Evolutionary conservation across 306 rosid species (phyloP), one percentile per base, ranked within the genome.

Genomic region (Cyamopsis tetragonoloba): DNA sequence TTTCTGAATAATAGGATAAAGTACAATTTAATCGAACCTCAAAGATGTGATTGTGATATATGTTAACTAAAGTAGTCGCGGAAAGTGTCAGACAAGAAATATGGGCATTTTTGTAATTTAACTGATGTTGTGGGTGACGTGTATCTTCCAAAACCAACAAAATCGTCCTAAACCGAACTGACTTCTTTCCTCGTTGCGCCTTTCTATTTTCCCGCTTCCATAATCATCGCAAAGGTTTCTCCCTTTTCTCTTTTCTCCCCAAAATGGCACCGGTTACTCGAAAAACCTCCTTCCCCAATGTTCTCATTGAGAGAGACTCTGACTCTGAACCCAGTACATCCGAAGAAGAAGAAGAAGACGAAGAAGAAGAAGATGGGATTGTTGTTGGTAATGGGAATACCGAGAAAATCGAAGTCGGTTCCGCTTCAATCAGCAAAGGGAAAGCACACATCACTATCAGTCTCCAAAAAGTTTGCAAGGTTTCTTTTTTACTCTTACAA

Each of bases 381-480:
- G 11, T 31, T 30, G 61, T 39, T 38, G 66, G 63, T 46, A 75
- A 59, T 22, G 83, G 18, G 12, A 75, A 56, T 26, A 66, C 44
- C 2, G 77, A 57, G 68, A 59, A 71, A 75, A 15, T 18, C 4
- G 89, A 89, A 61, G 71, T 70, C 65, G 74, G 46, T 77, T 66
- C 37, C 50, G 83, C 79, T 12, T 47, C 56, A 0, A 87, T 74
- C 77, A 56, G 47, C 22, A 86, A 87, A 80, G 90, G 92, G 44
- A 89, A 87, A 80, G 23, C 77, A 27, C 85, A 85, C 46, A 86
- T 89, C 47, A 81, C 83, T 60, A 65, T 86, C 8, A 63, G 77
- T 73, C 93, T 92, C 73, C 86, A 77, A 80, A 89, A 89, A 89
- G 89, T 88, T 53, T 92, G 98, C 86, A 89, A 87, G 84, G 96